These are phyloP conservation scores for Helianthus annuus DNA, from an alignment of 129 eudicot species.

Conservation along the genomic window HanXRQr2.0-SUNRISE NC_035440.2:1718959-1719458, in stretches of 20 bases:
- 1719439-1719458: conserved; percentile 19
- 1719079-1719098: conserved; percentile 11
- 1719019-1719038: conserved; percentile 7
- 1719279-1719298: conserved; percentile 27
- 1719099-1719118: conserved; percentile 3
- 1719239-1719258: conserved; percentile 15
- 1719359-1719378: conserved; percentile 19
- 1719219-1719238: conserved; percentile 28
- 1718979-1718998: conserved; percentile 23
- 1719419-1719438: conserved; percentile 24
- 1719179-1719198: conserved; percentile 14
- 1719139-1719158: conserved; percentile 1
- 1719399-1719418: conserved; percentile 25
- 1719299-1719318: background rate
- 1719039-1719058: background rate
- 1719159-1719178: no score
- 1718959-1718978: conserved; percentile 23
- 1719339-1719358: conserved; percentile 12
- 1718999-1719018: conserved; percentile 26
- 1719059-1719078: conserved; percentile 8
- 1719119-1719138: conserved; percentile 11
- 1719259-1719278: conserved; percentile 13
- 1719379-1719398: conserved; percentile 4
- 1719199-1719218: conserved; percentile 18
- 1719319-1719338: conserved; percentile 1